Evolutionary conservation across 768 basidiomycete genomes (phyloP).

Genomic region (Auricularia heimuer): DNA sequence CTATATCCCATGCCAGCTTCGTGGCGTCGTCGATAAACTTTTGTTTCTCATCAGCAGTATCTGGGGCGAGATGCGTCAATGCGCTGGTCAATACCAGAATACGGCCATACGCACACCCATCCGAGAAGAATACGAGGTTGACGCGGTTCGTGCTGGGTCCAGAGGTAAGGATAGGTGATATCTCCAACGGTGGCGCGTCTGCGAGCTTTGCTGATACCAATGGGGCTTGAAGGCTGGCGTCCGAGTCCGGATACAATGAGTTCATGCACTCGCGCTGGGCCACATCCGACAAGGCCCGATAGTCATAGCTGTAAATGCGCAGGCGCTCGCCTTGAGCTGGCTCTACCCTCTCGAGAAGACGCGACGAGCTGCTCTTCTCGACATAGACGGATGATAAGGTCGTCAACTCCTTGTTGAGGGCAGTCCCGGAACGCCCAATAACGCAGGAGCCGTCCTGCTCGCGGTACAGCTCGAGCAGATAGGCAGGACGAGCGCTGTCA

Average conservation of each 20-base stretch:
- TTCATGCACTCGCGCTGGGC: background rate
- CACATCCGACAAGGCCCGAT: background rate
- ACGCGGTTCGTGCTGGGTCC: constrained; percentile 58
- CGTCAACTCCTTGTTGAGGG: background rate
- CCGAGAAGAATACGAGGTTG: constrained; percentile 67
- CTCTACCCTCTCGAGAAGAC: background rate
- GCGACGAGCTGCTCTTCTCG: background rate
- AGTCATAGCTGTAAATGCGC: background rate
- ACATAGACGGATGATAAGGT: background rate
- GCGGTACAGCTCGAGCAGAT: background rate
- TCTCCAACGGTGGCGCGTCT: constrained; percentile 36
- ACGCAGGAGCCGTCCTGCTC: background rate
- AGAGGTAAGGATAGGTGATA: constrained; percentile 48
- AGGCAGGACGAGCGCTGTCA: no score
- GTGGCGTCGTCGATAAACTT: constrained; percentile 60
- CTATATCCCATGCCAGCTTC: constrained; percentile 58
- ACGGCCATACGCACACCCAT: constrained; percentile 50
- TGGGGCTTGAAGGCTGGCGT: background rate
- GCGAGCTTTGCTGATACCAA: background rate
- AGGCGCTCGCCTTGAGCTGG: background rate
- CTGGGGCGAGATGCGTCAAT: constrained; percentile 25
- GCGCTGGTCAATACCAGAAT: background rate
- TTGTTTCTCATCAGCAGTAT: constrained; percentile 41
- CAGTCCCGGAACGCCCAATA: background rate
- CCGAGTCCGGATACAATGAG: background rate